Conservation (phyloP, 495 filamentous ascomycete genomes). For the Penicillium egyptiacum region DNA sequence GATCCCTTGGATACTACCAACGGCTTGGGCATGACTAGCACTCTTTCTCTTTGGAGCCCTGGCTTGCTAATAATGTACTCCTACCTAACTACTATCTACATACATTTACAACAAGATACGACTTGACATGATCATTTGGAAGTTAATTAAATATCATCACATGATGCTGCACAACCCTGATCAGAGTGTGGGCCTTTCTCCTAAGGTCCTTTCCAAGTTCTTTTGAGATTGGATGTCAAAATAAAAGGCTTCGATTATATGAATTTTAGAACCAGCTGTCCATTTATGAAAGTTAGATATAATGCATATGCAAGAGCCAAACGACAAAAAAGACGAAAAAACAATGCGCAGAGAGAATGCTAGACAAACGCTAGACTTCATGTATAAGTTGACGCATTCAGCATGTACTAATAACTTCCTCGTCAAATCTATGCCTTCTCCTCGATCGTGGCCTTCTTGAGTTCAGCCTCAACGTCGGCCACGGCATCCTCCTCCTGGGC, state of each 20-base stretch:
- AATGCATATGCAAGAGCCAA: conserved; percentile 24
- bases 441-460: conserved; percentile 59
- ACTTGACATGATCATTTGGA: background rate
- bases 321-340: conserved; percentile 13
- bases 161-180: conserved; percentile 5
- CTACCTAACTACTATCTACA: background rate
- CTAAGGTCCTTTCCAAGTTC: background rate
- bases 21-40: background rate
- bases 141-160: background rate
- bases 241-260: conserved; percentile 9
- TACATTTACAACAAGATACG: background rate
- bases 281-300: conserved; percentile 25
- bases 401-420: background rate
- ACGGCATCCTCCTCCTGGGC: conserved; percentile 59
- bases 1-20: background rate
- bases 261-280: conserved; percentile 26
- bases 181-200: background rate
- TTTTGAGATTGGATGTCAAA: background rate
- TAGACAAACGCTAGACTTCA: conserved; percentile 22
- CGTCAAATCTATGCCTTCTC: conserved; percentile 43
- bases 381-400: conserved; percentile 13
- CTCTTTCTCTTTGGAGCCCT: background rate
- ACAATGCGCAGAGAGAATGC: conserved; percentile 20
- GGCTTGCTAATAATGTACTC: conserved; percentile 5
- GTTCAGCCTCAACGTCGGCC: conserved; percentile 56